Base-by-base conservation (phyloP, 148 eudicot species). In the Arbutus unedo region DNA sequence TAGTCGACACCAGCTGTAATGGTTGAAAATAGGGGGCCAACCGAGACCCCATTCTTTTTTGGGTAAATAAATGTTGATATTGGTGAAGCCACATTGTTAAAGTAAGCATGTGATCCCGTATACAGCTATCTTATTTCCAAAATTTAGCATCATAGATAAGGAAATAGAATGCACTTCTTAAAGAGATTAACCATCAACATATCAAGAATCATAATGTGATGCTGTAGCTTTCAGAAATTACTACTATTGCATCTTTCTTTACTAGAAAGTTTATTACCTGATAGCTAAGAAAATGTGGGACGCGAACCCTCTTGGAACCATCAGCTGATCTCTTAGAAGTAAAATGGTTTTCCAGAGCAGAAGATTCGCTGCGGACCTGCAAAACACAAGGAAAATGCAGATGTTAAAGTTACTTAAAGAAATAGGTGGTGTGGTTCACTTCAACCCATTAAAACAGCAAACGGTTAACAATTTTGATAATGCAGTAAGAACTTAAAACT, bases 241-340 rank as follows among this genome's bases (percentile, higher is more conserved):
- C 59, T 48, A 21, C 4, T 11, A 76, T n/a, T 18, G 23, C 4
- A 23, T 8, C 16, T 5, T 50, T 50, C 16, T 19, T 3, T 11
- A 50, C 56, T 1, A 23, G 2, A 8, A 15, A 38, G 3, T 8
- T 79, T 57, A 84, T 85, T 79, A 93, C 98, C 98, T 89, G 93
- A 48, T 88, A 91, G 83, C 82, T 86, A 79, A 90, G 77, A 31
- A 86, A 87, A 74, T 86, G 90, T 44, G 98, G 98, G 79, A 91
- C 89, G 49, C 92, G 87, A 74, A 96, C 87, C 82, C 99, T 89
- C 90, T 96, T 96, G 31, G 98, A 96, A 62, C 98, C 91, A 89
- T 94, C 98, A 74, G 94, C 92, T 87, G 88, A 84, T 19, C 97
- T 89, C 86, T 92, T 96, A 79, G 77, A 83, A 66, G 90, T 87